Conservation (phyloP, 352 stramenopile genomes). For the Pythium vanterpoolii region DNA sequence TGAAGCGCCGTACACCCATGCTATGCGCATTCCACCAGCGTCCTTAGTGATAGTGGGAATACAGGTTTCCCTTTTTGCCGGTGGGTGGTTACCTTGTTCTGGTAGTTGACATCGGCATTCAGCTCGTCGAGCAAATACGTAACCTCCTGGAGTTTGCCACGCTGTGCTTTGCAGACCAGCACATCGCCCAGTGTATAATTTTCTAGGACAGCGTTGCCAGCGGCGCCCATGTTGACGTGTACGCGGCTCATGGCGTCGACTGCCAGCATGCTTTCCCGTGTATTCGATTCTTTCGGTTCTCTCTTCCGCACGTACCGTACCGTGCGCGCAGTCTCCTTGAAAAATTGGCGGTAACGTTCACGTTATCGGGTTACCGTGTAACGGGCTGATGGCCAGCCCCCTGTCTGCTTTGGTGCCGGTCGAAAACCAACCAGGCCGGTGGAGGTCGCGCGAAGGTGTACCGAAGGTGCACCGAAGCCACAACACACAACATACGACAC, state of each 20-base stretch:
- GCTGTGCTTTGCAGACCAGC: conserved; percentile 82
- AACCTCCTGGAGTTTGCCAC: conserved; percentile 79
- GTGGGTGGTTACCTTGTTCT: conserved; percentile 57
- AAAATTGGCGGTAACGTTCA: background rate
- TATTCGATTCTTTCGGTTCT: background rate
- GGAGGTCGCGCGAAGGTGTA: conserved; percentile 23
- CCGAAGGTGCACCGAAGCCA: conserved; percentile 24
- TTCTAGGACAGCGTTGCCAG: conserved; percentile 48
- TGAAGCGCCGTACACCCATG: conserved; percentile 82
- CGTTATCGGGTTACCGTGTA: no score
- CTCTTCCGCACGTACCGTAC: conserved; percentile 4
- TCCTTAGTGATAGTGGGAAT: background rate
- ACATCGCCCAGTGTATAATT: conserved; percentile 85
- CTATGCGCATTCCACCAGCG: conserved; percentile 26
- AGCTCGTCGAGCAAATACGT: conserved; percentile 71
- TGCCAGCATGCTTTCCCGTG: conserved; percentile 17
- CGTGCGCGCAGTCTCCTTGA: conserved; percentile 1
- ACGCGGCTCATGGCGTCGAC: conserved; percentile 54
- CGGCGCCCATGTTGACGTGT: conserved; percentile 55
- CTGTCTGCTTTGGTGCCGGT: no score
- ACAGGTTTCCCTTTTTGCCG: background rate
- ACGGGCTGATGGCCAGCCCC: no score
- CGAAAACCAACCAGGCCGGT: conserved; percentile 4
- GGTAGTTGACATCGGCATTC: conserved; percentile 81
- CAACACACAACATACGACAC: no score